Evolutionary conservation across 352 stramenopile genomes (phyloP).

Genomic region (Phytophthora agathidicida): DNA sequence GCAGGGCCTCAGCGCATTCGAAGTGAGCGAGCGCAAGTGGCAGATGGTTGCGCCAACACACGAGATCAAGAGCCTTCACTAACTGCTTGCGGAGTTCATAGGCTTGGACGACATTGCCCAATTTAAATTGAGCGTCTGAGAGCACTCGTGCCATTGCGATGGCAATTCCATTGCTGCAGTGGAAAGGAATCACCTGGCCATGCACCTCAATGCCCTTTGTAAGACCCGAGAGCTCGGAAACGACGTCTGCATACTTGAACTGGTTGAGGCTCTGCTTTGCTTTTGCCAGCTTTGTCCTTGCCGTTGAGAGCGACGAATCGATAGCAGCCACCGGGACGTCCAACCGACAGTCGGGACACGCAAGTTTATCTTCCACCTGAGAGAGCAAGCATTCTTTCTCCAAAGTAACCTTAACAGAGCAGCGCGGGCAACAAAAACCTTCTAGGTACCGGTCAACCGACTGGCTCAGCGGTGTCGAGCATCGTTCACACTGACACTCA

Average conservation of each 20-base stretch:
- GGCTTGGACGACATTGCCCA: conserved; percentile 36
- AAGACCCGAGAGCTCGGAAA: conserved; percentile 23
- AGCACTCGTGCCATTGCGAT: conserved; percentile 39
- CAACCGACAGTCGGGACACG: conserved; percentile 34
- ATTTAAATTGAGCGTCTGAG: conserved; percentile 46
- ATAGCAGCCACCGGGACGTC: conserved; percentile 18
- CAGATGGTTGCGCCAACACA: conserved; percentile 36
- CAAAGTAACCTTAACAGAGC: conserved; percentile 16
- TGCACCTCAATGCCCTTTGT: conserved; percentile 30
- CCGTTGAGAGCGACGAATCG: conserved; percentile 5
- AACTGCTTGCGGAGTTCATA: conserved; percentile 37
- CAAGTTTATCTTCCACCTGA: conserved; percentile 27
- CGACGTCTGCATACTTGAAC: conserved; percentile 38
- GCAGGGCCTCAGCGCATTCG: conserved; percentile 41
- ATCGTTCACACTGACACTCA: conserved; percentile 51
- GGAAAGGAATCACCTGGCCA: conserved; percentile 33
- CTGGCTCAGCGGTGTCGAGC: conserved; percentile 29
- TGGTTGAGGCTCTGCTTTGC: conserved; percentile 37
- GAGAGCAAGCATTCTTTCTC: conserved; percentile 26
- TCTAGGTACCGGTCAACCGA: conserved; percentile 48
- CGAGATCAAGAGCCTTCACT: conserved; percentile 32
- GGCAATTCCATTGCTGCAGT: conserved; percentile 35
- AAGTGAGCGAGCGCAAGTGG: conserved; percentile 48
- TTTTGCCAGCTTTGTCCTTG: conserved; percentile 22
- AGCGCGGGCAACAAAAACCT: conserved; percentile 40